Conservation (phyloP, 1,139 yeast species). For the Yamadazyma aaseri region DNA sequence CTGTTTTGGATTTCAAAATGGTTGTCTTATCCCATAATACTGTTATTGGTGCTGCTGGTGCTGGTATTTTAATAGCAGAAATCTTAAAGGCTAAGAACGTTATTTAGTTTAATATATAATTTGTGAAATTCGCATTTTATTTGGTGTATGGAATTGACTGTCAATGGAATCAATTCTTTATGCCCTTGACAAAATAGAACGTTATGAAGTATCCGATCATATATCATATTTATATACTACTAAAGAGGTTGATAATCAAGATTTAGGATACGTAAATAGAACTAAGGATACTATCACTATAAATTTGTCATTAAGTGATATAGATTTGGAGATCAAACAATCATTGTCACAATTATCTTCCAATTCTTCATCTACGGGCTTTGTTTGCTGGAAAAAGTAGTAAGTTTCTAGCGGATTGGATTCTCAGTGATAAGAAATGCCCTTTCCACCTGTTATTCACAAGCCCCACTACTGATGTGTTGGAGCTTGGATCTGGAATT, state of each 20-base stretch:
- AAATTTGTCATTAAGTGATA: slow-evolving; percentile 27
- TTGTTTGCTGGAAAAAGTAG: slow-evolving; percentile 63
- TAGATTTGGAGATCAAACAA: slow-evolving; percentile 38
- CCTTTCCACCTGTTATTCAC: slow-evolving; percentile 18
- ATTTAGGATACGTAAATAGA: slow-evolving; percentile 51
- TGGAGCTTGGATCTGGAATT: slow-evolving; percentile 70
- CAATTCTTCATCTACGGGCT: slow-evolving; percentile 61
- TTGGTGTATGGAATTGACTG: too few relatives aligned
- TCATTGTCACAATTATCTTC: slow-evolving; percentile 44
- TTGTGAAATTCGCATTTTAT: slow-evolving; percentile 6
- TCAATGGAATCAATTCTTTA: background rate
- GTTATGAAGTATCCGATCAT: slow-evolving; percentile 37
- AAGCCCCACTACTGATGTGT: slow-evolving; percentile 21
- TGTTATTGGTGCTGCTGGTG: slow-evolving; percentile 98
- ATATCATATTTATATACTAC: slow-evolving; percentile 46
- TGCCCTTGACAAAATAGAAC: background rate
- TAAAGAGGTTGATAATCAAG: slow-evolving; percentile 29
- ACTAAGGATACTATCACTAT: slow-evolving; percentile 28
- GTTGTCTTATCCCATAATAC: slow-evolving; percentile 96
- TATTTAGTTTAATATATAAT: slow-evolving; percentile 38
- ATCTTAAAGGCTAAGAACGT: slow-evolving; percentile 73
- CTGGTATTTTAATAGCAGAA: slow-evolving; percentile 97
- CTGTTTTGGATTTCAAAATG: slow-evolving; percentile 92
- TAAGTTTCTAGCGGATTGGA: slow-evolving; percentile 54
- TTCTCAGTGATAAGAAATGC: slow-evolving; percentile 24